Evolutionary conservation across 2,329 filamentous ascomycete genomes (phyloP), one percentile per base, ranked within the genome.

Genomic region (Alternaria hordeiaustralica): DNA sequence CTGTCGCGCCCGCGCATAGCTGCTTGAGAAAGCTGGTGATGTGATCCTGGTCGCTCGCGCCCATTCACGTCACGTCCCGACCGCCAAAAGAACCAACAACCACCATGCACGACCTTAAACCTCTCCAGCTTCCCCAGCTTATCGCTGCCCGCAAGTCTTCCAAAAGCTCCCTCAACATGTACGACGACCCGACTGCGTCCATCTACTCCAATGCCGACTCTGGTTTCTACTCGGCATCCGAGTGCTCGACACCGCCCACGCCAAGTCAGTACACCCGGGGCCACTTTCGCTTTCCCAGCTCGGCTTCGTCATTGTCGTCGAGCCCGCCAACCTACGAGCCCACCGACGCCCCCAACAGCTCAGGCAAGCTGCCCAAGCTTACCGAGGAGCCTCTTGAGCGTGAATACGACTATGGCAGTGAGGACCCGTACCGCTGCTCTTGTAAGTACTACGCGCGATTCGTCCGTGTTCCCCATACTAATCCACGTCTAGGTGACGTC

Each of bases 301-400:
- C 93, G 0, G 86, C 87, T 26, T 97, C 94, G 2, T 97, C 94
- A 6, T 84, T 93, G 60, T 90, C 92, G 60, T 82, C 85, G 43
- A 79, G 77, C 62, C 83, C 87, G 15, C 82, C 85, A 20, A 75
- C 79, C 5, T 81, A 81, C 70, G 88, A 89, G 8, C 70, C 70
- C 81, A 81, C 74, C 80, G 66, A 90, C 85, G 59, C 90, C 85
- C 63, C 90, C 85, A 62, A 86, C 82, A 55, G 84, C 83, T 82
- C 87, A 0, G 84, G 85, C 72, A 92, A 92, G 80, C 84, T 97
- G 65, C 91, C 93, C 15, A 92, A 96, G 73, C 91, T 97, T 20
- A 88, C 94, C 74, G 94, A 97, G 79, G 94, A 97, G 74, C 89
- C 91, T 3, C 81, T 89, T 45, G 91, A 94, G 77, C 87, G 86